These are phyloP conservation scores for Aspergillus neoniger DNA, from an alignment of 2,329 filamentous ascomycete species.

Conservation along the genomic window DNA sequence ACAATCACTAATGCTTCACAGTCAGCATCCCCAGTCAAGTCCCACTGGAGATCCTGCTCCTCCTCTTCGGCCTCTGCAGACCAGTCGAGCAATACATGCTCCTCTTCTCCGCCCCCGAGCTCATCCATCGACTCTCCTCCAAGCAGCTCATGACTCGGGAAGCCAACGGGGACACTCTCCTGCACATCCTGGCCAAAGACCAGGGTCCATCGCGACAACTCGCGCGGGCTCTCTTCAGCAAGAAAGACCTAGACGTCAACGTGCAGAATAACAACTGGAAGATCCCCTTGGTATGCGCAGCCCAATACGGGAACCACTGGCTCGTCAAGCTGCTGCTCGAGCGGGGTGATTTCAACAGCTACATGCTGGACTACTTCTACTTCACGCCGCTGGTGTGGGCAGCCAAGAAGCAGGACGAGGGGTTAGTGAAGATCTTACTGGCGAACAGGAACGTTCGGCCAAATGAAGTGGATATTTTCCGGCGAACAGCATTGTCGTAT, in stretches of 20 bases:
- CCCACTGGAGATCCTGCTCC: background rate
- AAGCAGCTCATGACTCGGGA: background rate
- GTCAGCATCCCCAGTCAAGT: background rate
- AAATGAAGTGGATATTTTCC: background rate
- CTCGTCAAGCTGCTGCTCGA: background rate
- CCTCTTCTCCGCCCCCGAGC: background rate
- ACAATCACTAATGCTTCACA: too few species aligned
- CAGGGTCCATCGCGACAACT: background rate
- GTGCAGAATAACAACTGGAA: background rate
- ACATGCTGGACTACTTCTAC: background rate
- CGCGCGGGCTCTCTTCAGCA: background rate
- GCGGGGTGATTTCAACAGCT: background rate
- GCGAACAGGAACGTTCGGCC: background rate
- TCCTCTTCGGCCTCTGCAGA: background rate
- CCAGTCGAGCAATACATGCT: background rate
- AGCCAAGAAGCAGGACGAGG: background rate
- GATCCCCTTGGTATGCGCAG: background rate
- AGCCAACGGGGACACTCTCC: background rate
- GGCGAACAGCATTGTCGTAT: background rate
- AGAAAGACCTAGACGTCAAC: background rate
- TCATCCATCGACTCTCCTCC: background rate
- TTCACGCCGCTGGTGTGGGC: background rate
- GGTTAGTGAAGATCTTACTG: background rate
- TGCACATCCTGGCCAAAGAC: background rate
- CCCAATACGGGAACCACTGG: background rate